Evolutionary conservation across 2,329 filamentous ascomycete species (phyloP).

Genomic region (Fusarium multiceps): DNA sequence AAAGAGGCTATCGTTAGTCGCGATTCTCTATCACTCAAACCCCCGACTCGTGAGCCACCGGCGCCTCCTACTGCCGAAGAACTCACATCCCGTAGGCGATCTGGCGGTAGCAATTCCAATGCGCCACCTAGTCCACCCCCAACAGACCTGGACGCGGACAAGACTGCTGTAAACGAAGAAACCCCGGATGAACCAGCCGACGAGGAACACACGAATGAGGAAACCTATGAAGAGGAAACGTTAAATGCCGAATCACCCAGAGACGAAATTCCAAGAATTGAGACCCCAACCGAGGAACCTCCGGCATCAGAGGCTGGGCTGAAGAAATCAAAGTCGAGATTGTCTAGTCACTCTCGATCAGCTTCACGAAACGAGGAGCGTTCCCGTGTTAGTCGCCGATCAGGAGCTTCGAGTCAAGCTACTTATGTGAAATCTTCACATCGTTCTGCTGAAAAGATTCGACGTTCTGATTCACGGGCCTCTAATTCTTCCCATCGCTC

Average conservation of each 20-base stretch:
- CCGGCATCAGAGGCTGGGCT: constrained; percentile 46
- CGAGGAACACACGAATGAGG: constrained; percentile 45
- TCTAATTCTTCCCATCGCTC: constrained; percentile 52
- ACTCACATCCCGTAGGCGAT: constrained; percentile 14
- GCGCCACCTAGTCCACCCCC: constrained; percentile 73
- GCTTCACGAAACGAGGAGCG: constrained; percentile 61
- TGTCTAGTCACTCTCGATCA: constrained; percentile 57
- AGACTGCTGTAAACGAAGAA: constrained; percentile 46
- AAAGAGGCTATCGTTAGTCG: constrained; percentile 81
- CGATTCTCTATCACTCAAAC: constrained; percentile 62
- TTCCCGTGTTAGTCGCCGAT: constrained; percentile 65
- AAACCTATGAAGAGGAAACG: constrained; percentile 46
- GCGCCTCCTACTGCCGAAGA: constrained; percentile 46
- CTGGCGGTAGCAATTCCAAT: constrained; percentile 54
- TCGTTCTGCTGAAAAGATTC: constrained; percentile 52
- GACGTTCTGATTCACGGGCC: constrained; percentile 49
- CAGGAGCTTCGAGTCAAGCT: constrained; percentile 68
- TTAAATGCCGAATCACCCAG: constrained; percentile 18
- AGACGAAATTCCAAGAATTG: constrained; percentile 19
- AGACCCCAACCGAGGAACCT: constrained; percentile 34
- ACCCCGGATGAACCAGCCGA: constrained; percentile 47
- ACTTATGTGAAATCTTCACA: constrained; percentile 59
- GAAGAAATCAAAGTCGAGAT: constrained; percentile 57
- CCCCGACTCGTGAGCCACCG: constrained; percentile 77
- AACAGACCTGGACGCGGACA: constrained; percentile 67